phyloP scores from a whole-genome alignment of 306 rosid genomes.

The Quercus parvula region DNA sequence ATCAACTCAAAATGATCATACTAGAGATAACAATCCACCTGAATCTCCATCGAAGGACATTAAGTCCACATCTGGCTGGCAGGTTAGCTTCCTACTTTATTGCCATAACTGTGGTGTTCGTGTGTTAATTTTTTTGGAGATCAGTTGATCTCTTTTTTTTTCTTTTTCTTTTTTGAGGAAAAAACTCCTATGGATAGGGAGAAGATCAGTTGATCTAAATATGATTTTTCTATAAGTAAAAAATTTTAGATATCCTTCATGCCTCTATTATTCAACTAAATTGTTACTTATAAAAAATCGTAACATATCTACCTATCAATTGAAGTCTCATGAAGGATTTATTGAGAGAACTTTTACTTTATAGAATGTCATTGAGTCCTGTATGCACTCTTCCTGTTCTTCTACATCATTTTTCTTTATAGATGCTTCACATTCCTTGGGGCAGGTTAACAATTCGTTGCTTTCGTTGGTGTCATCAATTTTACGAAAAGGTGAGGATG shows the following conservation, averaged over 20 bases:
- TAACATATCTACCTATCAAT: slow-evolving; percentile 9
- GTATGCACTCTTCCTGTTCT: background rate
- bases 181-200: no score
- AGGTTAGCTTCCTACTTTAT: slow-evolving; percentile 55
- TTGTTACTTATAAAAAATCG: background rate
- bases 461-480: slow-evolving; percentile 76
- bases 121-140: slow-evolving; percentile 12
- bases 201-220: slow-evolving; percentile 19
- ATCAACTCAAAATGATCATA: slow-evolving; percentile 79
- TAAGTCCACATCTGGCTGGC: slow-evolving; percentile 67
- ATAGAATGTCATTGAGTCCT: background rate
- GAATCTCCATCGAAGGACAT: slow-evolving; percentile 86
- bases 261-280: no score
- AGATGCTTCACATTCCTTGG: slow-evolving; percentile 11
- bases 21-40: slow-evolving; percentile 51
- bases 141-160: slow-evolving; percentile 4
- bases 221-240: background rate
- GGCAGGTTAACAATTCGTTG: slow-evolving; percentile 84
- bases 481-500: slow-evolving; percentile 94
- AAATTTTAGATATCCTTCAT: no score
- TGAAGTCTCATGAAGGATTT: background rate
- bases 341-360: background rate
- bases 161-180: no score
- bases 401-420: slow-evolving; percentile 3
- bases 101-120: slow-evolving; percentile 16